These are phyloP conservation scores for Halophytophthora polymorphica DNA, from an alignment of 352 stramenopile species.

Conservation along the genomic window DNA sequence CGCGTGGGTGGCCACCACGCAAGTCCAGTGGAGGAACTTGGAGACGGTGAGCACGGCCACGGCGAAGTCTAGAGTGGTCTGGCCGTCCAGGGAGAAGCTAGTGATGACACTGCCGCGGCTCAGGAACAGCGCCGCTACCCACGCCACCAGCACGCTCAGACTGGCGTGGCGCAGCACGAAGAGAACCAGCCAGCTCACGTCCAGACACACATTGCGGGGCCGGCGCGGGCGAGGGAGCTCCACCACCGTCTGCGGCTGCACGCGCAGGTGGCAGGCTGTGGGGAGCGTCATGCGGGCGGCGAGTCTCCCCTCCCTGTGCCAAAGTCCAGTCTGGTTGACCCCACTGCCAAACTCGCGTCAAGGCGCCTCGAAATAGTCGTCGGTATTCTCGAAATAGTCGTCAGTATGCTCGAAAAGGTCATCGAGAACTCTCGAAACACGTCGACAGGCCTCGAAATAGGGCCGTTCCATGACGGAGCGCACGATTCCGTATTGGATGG, in stretches of 20 bases:
- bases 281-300: not conserved
- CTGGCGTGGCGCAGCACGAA: conserved; percentile 2
- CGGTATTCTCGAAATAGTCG: conserved; percentile 6
- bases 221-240: not conserved
- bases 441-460: too few relatives aligned
- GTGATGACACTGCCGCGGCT: conserved; percentile 16
- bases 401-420: too few relatives aligned
- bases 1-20: not conserved
- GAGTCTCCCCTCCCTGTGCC: too few relatives aligned
- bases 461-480: too few relatives aligned
- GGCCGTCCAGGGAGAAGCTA: not conserved
- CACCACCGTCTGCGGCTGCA: not conserved
- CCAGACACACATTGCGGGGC: not conserved
- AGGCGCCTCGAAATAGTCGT: not conserved
- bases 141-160: conserved; percentile 11
- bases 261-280: not conserved
- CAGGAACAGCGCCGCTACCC: conserved; percentile 9
- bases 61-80: conserved; percentile 3
- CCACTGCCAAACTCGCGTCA: too few relatives aligned
- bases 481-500: too few relatives aligned
- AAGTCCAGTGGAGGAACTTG: conserved; percentile 5
- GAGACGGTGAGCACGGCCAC: not conserved
- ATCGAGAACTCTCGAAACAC: too few relatives aligned
- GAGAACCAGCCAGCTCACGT: not conserved
- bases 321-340: too few relatives aligned